Base-by-base conservation (phyloP, 768 basidiomycete species). In the Paxillus rubicundulus region DNA sequence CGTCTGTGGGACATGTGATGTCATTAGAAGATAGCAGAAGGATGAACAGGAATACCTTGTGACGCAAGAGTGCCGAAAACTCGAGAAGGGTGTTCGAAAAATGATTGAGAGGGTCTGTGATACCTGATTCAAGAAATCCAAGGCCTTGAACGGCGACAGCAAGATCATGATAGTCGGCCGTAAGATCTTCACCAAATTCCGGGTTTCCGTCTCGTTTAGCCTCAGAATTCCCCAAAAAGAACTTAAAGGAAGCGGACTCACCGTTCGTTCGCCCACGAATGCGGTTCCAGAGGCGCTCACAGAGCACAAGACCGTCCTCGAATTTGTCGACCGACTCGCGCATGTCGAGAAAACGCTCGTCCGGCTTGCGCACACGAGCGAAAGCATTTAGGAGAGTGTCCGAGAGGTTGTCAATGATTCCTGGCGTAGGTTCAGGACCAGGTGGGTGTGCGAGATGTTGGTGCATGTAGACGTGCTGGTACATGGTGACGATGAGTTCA, bases 371-470 rank as follows among this genome's bases (percentile, higher is more conserved):
- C 17, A 98, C 92, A 42, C 89, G 87, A 21, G 93, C 82, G 68
- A 99, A 99, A 2, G 96, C 95, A 65, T 98, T 98, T 48, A 99
- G 76, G 40, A 98, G 84, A 8, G 92, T 94, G 71, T 99, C 97
- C 32, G 94, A 96, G 51, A 99, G 77, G 58, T 92, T 94, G 74
- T 99, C 97, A 50, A 99, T 86, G 38, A 99, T 76, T 33, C 92
- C 87, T 1, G 82, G 81, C 1, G 81, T 77, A 18, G 85, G 80
- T 63, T 92, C 92, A n/a, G 86, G 85, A 18, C 82, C 84, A 17
- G 93, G 91, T 5, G 95, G 92, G 63, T 97, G 91, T 6, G 95
- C 92, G 48, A 91, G 77, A 62, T 97, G 93, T 64, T 95, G 91
- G 68, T 98, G 95, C 92, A 97, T 98, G 64, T 89, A 85, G 21